A percentile compares a stretch with the other conserved stretches of the same genome.
Conservation (phyloP, 2,329 filamentous ascomycete species). For the Alternaria novae-zelandiae region DNA sequence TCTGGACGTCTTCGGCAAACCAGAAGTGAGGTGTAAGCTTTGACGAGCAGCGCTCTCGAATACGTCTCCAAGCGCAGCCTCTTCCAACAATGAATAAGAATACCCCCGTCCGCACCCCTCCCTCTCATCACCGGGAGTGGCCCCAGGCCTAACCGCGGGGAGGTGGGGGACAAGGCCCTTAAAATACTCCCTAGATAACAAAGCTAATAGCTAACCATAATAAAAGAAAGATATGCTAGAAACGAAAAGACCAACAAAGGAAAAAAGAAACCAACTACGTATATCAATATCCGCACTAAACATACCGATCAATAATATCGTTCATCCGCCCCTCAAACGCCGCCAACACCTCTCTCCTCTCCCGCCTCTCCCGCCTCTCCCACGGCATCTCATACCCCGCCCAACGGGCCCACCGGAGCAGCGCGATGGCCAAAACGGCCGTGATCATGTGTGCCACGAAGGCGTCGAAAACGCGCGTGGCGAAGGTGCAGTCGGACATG, state of each 20-base stretch:
- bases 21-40: not conserved
- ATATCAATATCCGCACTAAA: not conserved
- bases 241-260: not conserved
- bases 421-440: not conserved
- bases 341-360: not conserved
- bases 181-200: not conserved
- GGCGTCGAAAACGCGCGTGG: not conserved
- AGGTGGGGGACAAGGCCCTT: not conserved
- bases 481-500: not conserved
- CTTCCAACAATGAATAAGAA: not conserved
- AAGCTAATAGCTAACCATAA: not conserved
- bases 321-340: not conserved
- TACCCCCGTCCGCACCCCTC: not conserved
- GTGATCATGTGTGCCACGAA: not conserved
- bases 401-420: not conserved
- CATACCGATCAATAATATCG: not conserved
- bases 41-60: not conserved
- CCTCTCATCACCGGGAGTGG: not conserved
- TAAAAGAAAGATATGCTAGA: accelerated
- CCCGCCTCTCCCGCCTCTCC: not conserved
- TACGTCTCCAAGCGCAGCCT: not conserved
- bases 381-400: not conserved
- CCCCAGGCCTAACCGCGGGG: slow-evolving; percentile 4
- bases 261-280: not conserved
- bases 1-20: not conserved